Conservation (phyloP, 1,139 yeast genomes). For the Geotrichum fermentans region DNA sequence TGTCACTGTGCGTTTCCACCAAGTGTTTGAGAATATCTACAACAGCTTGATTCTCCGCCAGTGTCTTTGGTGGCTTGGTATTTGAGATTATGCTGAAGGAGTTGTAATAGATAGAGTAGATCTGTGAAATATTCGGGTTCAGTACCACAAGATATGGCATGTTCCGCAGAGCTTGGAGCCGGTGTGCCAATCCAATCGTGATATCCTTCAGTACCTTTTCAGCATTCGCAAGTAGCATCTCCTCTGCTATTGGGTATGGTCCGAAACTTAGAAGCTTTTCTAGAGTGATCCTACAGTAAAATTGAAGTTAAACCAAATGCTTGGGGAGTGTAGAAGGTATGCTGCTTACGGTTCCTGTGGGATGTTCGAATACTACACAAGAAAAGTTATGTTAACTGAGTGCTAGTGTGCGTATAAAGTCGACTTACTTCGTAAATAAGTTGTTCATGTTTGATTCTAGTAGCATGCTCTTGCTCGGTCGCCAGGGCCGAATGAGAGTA, state of each 20-base stretch:
- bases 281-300: conserved; percentile 23
- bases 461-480: conserved; percentile 8
- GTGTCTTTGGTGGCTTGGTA: conserved; percentile 41
- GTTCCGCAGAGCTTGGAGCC: conserved; percentile 63
- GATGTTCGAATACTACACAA: not conserved
- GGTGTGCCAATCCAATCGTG: conserved; percentile 43
- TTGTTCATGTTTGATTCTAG: conserved; percentile 6
- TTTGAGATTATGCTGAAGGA: conserved; percentile 62
- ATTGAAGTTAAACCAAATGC: not conserved
- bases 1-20: conserved; percentile 73
- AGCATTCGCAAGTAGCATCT: conserved; percentile 38
- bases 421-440: conserved; percentile 15
- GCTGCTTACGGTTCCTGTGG: conserved; percentile 14
- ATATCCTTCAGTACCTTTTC: conserved; percentile 35
- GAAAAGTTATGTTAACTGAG: not conserved
- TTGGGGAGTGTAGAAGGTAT: not conserved
- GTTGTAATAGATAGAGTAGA: conserved; percentile 65
- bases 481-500: not conserved
- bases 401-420: not conserved
- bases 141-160: conserved; percentile 79
- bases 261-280: conserved; percentile 30
- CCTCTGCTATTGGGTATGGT: conserved; percentile 29
- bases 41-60: conserved; percentile 52
- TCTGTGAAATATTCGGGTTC: conserved; percentile 84
- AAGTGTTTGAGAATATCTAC: conserved; percentile 52